Percentiles rank a stretch among this genome's conserved stretches.
Evolutionary conservation across 495 filamentous ascomycete species (phyloP).

Genomic region (Pyrenopolyporus hunteri): DNA sequence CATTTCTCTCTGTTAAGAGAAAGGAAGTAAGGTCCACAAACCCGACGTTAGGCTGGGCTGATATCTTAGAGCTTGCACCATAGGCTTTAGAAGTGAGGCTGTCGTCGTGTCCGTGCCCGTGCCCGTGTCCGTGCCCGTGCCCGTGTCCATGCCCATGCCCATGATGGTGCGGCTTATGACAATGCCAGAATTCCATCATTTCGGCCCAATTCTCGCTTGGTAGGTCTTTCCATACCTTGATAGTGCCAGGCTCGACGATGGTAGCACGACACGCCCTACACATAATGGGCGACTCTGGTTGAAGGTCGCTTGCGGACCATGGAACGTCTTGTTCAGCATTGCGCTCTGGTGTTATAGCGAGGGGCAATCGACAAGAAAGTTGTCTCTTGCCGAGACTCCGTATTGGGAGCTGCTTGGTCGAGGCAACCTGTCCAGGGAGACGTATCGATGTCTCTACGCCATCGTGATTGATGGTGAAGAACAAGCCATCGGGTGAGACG

Average conservation of each 20-base stretch:
- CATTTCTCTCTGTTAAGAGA: constrained; percentile 66
- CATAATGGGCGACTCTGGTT: constrained; percentile 55
- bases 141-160: constrained; percentile 48
- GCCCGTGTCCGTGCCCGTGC: constrained; percentile 48
- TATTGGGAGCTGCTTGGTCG: constrained; percentile 45
- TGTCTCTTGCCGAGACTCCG: constrained; percentile 47
- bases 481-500: constrained; percentile 56
- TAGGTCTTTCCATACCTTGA: constrained; percentile 86
- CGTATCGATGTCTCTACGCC: constrained; percentile 61
- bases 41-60: constrained; percentile 66
- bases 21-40: constrained; percentile 84
- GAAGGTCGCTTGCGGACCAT: constrained; percentile 75
- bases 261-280: constrained; percentile 66
- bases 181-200: constrained; percentile 99
- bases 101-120: constrained; percentile 48
- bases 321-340: constrained; percentile 50
- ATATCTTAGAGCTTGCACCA: constrained; percentile 71
- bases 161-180: constrained; percentile 81
- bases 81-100: constrained; percentile 70
- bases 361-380: constrained; percentile 74
- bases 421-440: constrained; percentile 67
- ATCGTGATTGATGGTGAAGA: constrained; percentile 60
- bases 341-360: constrained; percentile 32
- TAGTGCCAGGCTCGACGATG: constrained; percentile 50
- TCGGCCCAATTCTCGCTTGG: constrained; percentile 98